Conservation (phyloP, 2,329 filamentous ascomycete species). For the Lachnellula occidentalis region DNA sequence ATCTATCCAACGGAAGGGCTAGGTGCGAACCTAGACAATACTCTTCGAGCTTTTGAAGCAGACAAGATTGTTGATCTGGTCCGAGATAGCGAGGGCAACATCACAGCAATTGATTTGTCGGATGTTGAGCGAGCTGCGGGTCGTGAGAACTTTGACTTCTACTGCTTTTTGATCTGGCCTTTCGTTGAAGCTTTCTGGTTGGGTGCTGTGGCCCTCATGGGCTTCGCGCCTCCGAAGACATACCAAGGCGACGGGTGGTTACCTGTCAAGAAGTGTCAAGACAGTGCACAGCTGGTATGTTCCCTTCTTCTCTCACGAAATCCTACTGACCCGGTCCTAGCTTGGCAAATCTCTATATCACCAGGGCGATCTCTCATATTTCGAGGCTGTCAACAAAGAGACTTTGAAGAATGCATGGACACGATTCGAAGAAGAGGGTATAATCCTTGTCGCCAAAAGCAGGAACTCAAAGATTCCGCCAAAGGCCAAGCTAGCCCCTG, state of each 20-base stretch:
- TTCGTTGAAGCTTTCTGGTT: conserved; percentile 96
- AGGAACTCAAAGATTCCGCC: conserved; percentile 58
- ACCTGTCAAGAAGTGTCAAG: conserved; percentile 69
- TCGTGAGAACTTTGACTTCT: conserved; percentile 95
- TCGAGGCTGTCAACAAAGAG: conserved; percentile 97
- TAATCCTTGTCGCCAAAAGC: conserved; percentile 66
- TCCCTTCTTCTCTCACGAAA: not conserved
- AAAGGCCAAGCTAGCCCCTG: conserved; percentile 62
- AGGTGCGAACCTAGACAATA: conserved; percentile 72
- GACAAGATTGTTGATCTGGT: conserved; percentile 72
- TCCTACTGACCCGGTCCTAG: conserved; percentile 37
- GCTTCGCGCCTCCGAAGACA: conserved; percentile 66
- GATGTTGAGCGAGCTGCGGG: conserved; percentile 71
- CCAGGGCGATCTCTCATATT: conserved; percentile 94
- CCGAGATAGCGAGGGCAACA: conserved; percentile 47
- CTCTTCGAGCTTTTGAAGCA: conserved; percentile 68
- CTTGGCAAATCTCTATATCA: conserved; percentile 96
- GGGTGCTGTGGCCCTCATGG: conserved; percentile 80
- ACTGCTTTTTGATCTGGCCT: conserved; percentile 97
- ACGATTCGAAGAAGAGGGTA: conserved; percentile 85
- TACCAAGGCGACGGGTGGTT: conserved; percentile 66
- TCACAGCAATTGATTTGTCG: conserved; percentile 68
- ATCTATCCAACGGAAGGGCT: conserved; percentile 91
- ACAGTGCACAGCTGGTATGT: conserved; percentile 72
- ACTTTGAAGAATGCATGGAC: conserved; percentile 90